A percentile compares a stretch with the other conserved stretches of the same genome.
phyloP scores from a whole-genome alignment of 2,329 filamentous ascomycete species.

The Fusarium sp. region DNA sequence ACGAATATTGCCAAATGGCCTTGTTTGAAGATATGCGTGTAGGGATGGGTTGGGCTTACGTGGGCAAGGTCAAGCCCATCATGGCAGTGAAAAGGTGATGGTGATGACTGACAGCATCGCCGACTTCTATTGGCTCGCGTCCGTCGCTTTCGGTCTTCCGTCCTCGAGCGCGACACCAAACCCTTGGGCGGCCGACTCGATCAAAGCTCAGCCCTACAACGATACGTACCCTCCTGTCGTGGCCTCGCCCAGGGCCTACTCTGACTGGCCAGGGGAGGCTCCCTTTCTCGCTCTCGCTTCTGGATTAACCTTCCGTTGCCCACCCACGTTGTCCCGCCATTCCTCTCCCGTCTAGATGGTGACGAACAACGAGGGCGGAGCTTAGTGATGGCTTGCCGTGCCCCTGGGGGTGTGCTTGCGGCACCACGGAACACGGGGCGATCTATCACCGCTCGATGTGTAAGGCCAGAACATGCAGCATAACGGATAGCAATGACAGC shows the following conservation, averaged over 20 bases:
- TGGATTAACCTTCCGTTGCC: slow-evolving; percentile 9
- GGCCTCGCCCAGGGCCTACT: slow-evolving; percentile 1
- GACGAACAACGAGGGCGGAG: slow-evolving; percentile 34
- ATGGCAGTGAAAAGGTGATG: slow-evolving; percentile 1
- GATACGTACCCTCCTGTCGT: slow-evolving; percentile 16
- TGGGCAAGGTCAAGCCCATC: slow-evolving; percentile 19
- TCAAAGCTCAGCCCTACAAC: slow-evolving; percentile 39
- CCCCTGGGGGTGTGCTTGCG: slow-evolving; percentile 5
- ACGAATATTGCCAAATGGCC: slow-evolving; percentile 2
- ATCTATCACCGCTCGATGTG: slow-evolving; percentile 13
- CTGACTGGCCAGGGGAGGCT: slow-evolving; percentile 14
- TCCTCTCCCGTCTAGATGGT: slow-evolving; percentile 11
- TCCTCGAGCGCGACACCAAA: slow-evolving; percentile 17
- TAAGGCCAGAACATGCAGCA: slow-evolving; percentile 3
- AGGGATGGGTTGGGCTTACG: slow-evolving; percentile 21
- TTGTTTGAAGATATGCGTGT: neutral
- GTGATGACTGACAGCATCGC: slow-evolving; percentile 13
- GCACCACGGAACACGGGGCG: slow-evolving; percentile 29
- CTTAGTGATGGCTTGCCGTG: neutral
- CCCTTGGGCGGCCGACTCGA: slow-evolving; percentile 24
- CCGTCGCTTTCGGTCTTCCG: slow-evolving; percentile 24
- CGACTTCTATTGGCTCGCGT: slow-evolving; percentile 27
- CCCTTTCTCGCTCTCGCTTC: slow-evolving; percentile 21
- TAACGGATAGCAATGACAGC: slow-evolving; percentile 9
- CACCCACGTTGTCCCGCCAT: slow-evolving; percentile 16